A percentile compares a stretch with the other conserved stretches of the same genome.
Evolutionary conservation across 345 rosid species (phyloP).

Genomic region (Populus alba): DNA sequence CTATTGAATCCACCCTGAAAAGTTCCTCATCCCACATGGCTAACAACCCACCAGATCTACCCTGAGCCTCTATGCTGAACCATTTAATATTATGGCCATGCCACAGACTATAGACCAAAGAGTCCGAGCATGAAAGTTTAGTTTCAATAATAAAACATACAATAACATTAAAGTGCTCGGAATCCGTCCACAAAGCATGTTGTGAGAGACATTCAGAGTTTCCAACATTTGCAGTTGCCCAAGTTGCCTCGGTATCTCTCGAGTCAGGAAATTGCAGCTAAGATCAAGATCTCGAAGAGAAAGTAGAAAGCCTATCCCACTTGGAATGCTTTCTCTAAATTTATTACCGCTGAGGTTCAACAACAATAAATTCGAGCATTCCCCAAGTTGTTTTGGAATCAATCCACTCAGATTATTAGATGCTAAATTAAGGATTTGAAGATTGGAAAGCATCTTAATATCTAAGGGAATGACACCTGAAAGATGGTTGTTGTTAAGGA

Average conservation of each 20-base stretch:
- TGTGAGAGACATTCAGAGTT: constrained; percentile 1
- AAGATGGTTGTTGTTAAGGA: neutral
- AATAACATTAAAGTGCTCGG: constrained; percentile 3
- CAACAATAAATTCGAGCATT: neutral
- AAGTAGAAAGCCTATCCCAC: neutral
- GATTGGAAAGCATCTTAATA: neutral
- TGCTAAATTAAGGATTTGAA: constrained; percentile 5
- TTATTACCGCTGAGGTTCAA: constrained; percentile 8
- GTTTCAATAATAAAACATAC: too few species aligned
- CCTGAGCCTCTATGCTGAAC: too few species aligned
- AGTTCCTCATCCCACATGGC: too few species aligned
- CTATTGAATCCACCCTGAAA: too few species aligned
- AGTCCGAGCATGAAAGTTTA: too few species aligned
- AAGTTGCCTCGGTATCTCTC: constrained; percentile 8
- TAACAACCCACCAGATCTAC: too few species aligned
- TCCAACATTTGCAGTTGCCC: neutral
- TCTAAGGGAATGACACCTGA: neutral
- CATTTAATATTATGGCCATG: too few species aligned
- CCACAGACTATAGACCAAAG: too few species aligned
- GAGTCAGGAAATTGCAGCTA: neutral
- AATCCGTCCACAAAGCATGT: constrained; percentile 2
- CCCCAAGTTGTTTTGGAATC: constrained; percentile 8
- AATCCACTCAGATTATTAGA: constrained; percentile 5
- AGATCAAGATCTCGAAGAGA: neutral
- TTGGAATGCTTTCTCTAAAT: constrained; percentile 1